These are phyloP conservation scores for Geranium brycei DNA, from an alignment of 345 rosid species.

Conservation along the genomic window DNA sequence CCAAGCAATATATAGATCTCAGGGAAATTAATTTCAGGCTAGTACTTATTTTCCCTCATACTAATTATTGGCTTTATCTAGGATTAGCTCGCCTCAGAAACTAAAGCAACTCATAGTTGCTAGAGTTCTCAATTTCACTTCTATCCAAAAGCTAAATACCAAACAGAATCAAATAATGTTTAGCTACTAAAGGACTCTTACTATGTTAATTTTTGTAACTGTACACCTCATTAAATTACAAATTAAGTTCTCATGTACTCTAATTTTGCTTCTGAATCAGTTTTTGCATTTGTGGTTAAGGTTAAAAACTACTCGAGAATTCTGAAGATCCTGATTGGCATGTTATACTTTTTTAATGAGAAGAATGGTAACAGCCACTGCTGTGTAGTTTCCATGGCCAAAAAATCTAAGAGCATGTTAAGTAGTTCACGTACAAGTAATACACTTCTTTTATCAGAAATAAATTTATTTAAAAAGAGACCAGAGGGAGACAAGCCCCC, in stretches of 20 bases:
- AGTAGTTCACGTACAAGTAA: no score
- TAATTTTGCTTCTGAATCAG: no score
- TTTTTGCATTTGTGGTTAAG: no score
- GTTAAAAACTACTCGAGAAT: no score
- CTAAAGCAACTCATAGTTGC: neutral
- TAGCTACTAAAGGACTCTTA: neutral
- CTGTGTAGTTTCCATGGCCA: no score
- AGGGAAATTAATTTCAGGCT: neutral
- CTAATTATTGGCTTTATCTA: neutral
- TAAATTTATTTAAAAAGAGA: no score
- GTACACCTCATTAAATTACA: neutral
- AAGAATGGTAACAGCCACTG: no score
- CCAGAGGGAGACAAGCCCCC: no score
- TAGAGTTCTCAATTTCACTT: neutral
- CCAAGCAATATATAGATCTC: neutral
- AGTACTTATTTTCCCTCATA: neutral
- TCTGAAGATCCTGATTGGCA: no score
- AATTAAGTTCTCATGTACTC: neutral
- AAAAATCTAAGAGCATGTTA: no score
- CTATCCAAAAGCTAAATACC: neutral
- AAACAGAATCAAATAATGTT: neutral
- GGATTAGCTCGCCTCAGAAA: neutral
- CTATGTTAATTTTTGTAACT: neutral
- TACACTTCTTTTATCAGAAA: no score
- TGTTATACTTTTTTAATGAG: no score